Evolutionary conservation across 139 green algal species (phyloP).

Genomic region (Diplosphaera chodatii): DNA sequence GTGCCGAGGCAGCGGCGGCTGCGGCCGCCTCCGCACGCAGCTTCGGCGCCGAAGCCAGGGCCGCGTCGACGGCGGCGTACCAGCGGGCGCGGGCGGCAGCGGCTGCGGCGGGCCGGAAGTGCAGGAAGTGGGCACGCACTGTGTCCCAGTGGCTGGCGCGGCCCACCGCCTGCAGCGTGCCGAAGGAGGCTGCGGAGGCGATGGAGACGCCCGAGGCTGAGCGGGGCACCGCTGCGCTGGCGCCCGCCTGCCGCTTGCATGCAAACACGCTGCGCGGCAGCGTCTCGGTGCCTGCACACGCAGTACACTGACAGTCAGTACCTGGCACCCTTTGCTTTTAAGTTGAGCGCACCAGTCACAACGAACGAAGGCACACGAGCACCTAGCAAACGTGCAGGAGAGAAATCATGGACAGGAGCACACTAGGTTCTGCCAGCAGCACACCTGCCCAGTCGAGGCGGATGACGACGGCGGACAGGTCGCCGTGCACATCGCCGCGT

Average conservation of each 20-base stretch:
- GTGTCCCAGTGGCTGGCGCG: constrained; percentile 9
- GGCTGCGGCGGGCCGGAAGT: constrained; percentile 1
- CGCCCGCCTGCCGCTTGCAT: neutral
- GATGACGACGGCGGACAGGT: constrained; percentile 21
- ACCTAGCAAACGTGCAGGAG: no score
- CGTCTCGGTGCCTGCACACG: neutral
- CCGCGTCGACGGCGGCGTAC: neutral
- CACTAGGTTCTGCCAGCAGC: no score
- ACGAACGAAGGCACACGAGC: no score
- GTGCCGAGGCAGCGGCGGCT: no score
- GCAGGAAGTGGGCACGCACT: constrained; percentile 24
- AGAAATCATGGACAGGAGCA: no score
- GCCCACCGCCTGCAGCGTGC: neutral
- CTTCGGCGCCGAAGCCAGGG: neutral
- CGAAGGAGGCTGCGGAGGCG: neutral
- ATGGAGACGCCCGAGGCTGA: neutral
- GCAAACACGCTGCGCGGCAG: neutral
- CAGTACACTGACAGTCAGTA: no score
- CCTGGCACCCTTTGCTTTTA: no score
- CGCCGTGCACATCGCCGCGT: constrained; percentile 25
- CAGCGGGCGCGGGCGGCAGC: neutral
- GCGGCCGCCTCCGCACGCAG: neutral
- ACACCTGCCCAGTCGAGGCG: constrained; percentile 10
- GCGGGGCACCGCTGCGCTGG: neutral
- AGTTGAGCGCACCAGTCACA: no score